phyloP scores from a whole-genome alignment of 179 eudicot genomes.

The Silene noctiflora region DNA sequence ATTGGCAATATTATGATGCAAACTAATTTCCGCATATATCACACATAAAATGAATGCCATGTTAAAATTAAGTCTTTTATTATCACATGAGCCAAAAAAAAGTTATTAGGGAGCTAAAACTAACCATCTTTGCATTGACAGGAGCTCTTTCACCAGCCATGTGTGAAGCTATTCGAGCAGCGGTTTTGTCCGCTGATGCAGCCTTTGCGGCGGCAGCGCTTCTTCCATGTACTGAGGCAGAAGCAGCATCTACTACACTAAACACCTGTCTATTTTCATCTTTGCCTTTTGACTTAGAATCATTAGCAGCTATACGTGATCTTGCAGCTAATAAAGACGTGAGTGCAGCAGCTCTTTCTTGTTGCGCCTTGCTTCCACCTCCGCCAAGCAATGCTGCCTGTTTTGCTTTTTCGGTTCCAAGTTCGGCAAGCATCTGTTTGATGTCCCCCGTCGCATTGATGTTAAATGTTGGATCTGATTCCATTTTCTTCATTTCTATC shows the following conservation, averaged over 20 bases:
- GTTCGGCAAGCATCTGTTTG: constrained; percentile 93
- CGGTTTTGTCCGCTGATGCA: constrained; percentile 77
- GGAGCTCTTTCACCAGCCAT: constrained; percentile 96
- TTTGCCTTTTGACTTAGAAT: constrained; percentile 55
- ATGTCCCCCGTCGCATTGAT: constrained; percentile 87
- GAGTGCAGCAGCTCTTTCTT: constrained; percentile 92
- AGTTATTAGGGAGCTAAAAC: constrained; percentile 25
- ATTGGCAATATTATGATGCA: not conserved
- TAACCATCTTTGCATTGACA: constrained; percentile 86
- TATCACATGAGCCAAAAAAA: too few species aligned
- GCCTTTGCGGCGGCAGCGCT: constrained; percentile 96
- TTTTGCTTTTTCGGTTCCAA: constrained; percentile 84
- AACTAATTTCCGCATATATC: not conserved
- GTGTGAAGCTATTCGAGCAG: constrained; percentile 96
- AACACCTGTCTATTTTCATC: constrained; percentile 42
- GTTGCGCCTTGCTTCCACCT: constrained; percentile 89
- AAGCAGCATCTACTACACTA: constrained; percentile 97
- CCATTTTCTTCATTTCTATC: constrained; percentile 66
- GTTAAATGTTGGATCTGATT: constrained; percentile 76
- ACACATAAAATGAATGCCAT: too few species aligned
- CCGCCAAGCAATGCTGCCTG: constrained; percentile 91
- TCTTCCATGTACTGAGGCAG: constrained; percentile 98
- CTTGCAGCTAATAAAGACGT: constrained; percentile 75
- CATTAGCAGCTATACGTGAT: constrained; percentile 67
- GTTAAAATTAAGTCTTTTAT: too few species aligned